Evolutionary conservation across 331 rosid genomes (phyloP).

Genomic region (Cydonia oblonga): DNA sequence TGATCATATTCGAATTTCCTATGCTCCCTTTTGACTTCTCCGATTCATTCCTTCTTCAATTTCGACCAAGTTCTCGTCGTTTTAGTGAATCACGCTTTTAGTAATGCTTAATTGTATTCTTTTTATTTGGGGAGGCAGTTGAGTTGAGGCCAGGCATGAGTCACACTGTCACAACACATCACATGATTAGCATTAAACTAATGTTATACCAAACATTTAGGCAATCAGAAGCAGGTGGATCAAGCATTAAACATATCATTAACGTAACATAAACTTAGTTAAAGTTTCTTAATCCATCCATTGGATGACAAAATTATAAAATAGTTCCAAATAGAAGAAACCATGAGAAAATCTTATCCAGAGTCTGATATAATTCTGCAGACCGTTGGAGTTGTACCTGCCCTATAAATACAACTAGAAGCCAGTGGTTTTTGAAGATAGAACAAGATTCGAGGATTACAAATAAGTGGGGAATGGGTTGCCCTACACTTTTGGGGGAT

Average conservation of each 20-base stretch:
- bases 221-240: constrained; percentile 8
- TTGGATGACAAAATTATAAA: constrained; percentile 16
- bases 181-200: background rate
- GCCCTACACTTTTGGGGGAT: constrained; percentile 10
- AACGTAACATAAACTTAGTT: background rate
- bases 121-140: background rate
- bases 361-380: background rate
- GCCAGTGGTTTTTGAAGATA: background rate
- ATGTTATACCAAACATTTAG: background rate
- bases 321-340: constrained; percentile 3
- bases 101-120: background rate
- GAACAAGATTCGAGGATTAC: constrained; percentile 10
- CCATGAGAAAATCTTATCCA: constrained; percentile 15
- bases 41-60: background rate
- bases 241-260: constrained; percentile 3
- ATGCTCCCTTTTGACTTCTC: background rate
- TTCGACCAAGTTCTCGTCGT: background rate
- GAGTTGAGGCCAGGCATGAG: background rate
- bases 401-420: background rate
- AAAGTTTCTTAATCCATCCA: constrained; percentile 12
- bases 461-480: constrained; percentile 23
- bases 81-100: background rate
- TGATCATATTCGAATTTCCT: too few relatives aligned
- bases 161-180: background rate
- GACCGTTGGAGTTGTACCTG: background rate